Evolutionary conservation across 2,329 filamentous ascomycete genomes (phyloP).

Genomic region (Massarina eburnea): DNA sequence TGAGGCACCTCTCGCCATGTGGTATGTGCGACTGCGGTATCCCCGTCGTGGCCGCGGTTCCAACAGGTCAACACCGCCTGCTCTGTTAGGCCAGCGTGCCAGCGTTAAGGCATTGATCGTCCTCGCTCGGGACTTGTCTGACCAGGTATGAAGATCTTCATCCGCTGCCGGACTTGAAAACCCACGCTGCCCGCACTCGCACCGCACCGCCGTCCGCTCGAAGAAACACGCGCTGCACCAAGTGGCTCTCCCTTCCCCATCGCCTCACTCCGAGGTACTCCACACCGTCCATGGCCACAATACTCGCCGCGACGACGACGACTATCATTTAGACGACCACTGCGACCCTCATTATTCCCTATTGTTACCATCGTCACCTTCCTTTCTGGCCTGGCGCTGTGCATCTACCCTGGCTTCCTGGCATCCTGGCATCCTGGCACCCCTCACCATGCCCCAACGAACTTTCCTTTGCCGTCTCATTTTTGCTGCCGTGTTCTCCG

Average conservation of each 20-base stretch:
- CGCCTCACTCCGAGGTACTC: conserved; percentile 6
- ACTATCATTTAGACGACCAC: conserved; percentile 9
- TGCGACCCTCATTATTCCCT: conserved; percentile 1
- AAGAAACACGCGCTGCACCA: neutral
- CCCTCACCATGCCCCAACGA: conserved; percentile 32
- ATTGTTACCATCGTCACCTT: neutral
- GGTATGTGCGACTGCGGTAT: neutral
- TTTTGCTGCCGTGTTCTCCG: conserved; percentile 36
- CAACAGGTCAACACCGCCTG: neutral
- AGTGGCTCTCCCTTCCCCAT: conserved; percentile 1
- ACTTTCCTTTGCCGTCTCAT: conserved; percentile 37
- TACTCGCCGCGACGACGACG: conserved; percentile 2
- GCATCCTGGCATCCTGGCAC: conserved; percentile 16
- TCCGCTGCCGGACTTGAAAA: conserved; percentile 11
- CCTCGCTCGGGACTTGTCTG: conserved; percentile 18
- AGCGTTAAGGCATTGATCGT: conserved; percentile 18
- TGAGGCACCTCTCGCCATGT: neutral
- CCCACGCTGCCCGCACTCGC: conserved; percentile 3
- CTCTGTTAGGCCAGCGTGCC: neutral
- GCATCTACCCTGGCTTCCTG: conserved; percentile 6
- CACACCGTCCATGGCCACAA: neutral
- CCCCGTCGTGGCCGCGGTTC: neutral
- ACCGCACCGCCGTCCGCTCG: neutral
- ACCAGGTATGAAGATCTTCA: conserved; percentile 23
- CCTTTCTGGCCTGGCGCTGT: neutral